These are phyloP conservation scores for Fusarium sp. DNA, from an alignment of 2,329 filamentous ascomycete species.

Conservation along the genomic window DNA sequence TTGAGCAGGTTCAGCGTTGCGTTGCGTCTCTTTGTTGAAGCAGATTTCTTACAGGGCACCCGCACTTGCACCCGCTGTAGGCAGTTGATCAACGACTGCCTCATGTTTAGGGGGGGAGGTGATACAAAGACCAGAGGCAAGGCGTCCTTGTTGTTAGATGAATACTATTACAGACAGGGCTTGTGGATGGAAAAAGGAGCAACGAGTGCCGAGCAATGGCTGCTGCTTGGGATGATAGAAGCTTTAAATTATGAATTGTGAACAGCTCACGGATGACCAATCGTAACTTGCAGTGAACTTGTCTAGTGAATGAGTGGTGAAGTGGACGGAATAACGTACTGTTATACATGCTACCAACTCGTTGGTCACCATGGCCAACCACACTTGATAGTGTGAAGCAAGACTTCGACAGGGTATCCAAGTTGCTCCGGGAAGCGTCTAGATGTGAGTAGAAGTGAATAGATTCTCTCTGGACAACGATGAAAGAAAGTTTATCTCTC, in stretches of 20 bases:
- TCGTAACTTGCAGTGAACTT: background rate
- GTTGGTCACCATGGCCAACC: too few species aligned
- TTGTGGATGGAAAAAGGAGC: constrained; percentile 32
- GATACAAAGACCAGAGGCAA: constrained; percentile 16
- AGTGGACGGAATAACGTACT: too few species aligned
- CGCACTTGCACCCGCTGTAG: constrained; percentile 3
- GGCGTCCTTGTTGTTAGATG: constrained; percentile 39
- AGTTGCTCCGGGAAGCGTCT: constrained; percentile 3
- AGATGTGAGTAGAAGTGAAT: background rate
- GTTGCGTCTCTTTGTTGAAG: constrained; percentile 28
- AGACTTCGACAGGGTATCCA: constrained; percentile 33
- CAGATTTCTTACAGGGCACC: constrained; percentile 16
- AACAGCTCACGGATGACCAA: constrained; percentile 14
- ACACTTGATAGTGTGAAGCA: constrained; percentile 19
- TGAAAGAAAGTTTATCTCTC: background rate
- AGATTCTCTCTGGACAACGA: background rate
- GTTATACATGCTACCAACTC: too few species aligned
- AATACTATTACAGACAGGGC: constrained; percentile 32
- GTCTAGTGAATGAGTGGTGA: background rate
- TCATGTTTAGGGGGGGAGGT: constrained; percentile 10
- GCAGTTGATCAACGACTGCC: constrained; percentile 3
- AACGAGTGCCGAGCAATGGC: constrained; percentile 25
- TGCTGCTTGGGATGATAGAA: constrained; percentile 40
- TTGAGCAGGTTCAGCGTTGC: constrained; percentile 30
- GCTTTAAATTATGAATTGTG: constrained; percentile 41